Conservation (phyloP, 129 eudicot species). For the Logfia minima region DNA sequence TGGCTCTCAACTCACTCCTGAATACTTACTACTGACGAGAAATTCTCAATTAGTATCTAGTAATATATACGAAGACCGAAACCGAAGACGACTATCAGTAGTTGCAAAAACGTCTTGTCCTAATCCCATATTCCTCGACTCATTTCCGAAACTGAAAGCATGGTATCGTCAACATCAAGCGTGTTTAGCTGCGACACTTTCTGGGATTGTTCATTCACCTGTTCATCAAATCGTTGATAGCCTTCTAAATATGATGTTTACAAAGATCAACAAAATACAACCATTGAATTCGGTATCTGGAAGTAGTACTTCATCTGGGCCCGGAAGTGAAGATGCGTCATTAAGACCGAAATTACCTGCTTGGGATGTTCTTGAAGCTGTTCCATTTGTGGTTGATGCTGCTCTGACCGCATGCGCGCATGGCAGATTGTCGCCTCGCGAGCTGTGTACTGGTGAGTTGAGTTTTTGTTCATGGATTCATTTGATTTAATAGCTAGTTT, state of each 20-base stretch:
- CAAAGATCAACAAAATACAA: conserved; percentile 57
- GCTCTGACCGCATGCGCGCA: conserved; percentile 93
- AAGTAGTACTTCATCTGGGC: conserved; percentile 83
- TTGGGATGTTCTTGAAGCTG: conserved; percentile 98
- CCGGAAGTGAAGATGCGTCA: conserved; percentile 58
- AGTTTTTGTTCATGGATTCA: not conserved
- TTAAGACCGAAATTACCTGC: conserved; percentile 83
- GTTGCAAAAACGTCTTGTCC: conserved; percentile 57
- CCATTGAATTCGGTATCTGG: conserved; percentile 60
- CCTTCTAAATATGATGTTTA: conserved; percentile 82
- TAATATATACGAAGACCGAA: conserved; percentile 41
- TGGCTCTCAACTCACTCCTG: conserved; percentile 90
- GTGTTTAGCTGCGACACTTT: conserved; percentile 87
- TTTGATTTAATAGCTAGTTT: not conserved
- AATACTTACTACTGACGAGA: conserved; percentile 69
- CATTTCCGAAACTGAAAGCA: conserved; percentile 83
- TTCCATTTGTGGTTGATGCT: conserved; percentile 95
- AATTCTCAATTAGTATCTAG: conserved; percentile 62
- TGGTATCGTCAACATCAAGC: conserved; percentile 98
- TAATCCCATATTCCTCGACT: conserved; percentile 73
- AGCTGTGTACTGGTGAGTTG: conserved; percentile 84
- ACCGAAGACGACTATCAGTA: conserved; percentile 57
- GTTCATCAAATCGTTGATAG: conserved; percentile 84
- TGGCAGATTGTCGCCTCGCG: conserved; percentile 90
- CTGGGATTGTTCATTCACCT: conserved; percentile 81